Evolutionary conservation across 148 eudicot species (phyloP).

Genomic region (Camellia japonica): DNA sequence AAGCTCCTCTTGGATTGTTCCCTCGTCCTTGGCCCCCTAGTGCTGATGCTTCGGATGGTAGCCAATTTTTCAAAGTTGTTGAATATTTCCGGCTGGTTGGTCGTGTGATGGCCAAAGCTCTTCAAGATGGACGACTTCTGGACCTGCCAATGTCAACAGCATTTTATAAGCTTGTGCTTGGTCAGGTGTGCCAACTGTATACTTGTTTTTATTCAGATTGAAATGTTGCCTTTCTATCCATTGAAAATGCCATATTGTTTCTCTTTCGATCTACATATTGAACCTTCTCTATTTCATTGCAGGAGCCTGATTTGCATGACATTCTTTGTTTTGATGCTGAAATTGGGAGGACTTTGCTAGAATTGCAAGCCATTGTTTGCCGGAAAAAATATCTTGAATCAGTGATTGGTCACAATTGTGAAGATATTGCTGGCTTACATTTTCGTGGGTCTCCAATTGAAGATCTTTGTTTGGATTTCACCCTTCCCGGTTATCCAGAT

Average conservation of each 20-base stretch:
- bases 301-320: conserved; percentile 99
- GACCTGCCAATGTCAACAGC: conserved; percentile 82
- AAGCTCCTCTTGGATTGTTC: conserved; percentile 86
- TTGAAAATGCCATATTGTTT: not conserved
- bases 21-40: conserved; percentile 85
- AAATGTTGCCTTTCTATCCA: not conserved
- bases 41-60: conserved; percentile 63
- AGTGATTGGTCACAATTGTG: conserved; percentile 50
- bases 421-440: conserved; percentile 50
- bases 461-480: conserved; percentile 93
- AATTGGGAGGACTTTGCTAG: conserved; percentile 84
- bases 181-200: conserved; percentile 51
- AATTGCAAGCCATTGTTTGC: conserved; percentile 75
- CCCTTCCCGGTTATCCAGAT: conserved; percentile 93
- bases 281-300: conserved; percentile 20
- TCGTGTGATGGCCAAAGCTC: conserved; percentile 96
- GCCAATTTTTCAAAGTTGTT: conserved; percentile 56
- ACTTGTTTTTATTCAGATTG: not conserved
- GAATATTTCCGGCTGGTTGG: conserved; percentile 88
- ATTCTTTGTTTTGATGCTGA: conserved; percentile 81
- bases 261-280: conserved; percentile 1
- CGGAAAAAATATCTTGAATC: conserved; percentile 80
- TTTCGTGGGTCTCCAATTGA: conserved; percentile 76
- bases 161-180: conserved; percentile 85
- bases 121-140: conserved; percentile 96